Evolutionary conservation across 139 green algal genomes (phyloP).

Genomic region (Monoraphidium neglectum): DNA sequence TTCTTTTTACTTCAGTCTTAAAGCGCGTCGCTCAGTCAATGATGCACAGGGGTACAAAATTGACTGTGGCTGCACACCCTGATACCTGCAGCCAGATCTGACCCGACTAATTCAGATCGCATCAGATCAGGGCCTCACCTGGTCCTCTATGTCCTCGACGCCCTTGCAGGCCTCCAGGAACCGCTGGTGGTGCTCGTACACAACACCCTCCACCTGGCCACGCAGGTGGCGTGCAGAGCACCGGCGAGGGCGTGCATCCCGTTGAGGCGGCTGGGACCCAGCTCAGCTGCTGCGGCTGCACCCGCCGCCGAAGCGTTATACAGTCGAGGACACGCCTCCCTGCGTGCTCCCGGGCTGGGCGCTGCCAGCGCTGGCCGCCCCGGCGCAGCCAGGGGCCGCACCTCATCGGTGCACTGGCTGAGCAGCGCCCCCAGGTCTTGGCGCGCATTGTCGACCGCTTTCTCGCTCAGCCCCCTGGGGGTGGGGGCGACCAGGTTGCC

Average conservation of each 20-base stretch:
- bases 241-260: neutral
- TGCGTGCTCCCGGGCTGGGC: neutral
- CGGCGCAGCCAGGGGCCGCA: neutral
- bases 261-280: neutral
- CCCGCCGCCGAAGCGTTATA: neutral
- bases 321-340: neutral
- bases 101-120: no score
- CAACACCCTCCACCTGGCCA: slow-evolving; percentile 21
- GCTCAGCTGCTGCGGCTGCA: neutral
- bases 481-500: no score
- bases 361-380: neutral
- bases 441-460: slow-evolving; percentile 26
- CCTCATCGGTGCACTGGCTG: slow-evolving; percentile 9
- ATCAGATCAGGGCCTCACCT: neutral
- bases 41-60: no score
- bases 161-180: slow-evolving; percentile 30
- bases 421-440: slow-evolving; percentile 28
- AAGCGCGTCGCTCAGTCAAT: no score
- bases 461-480: slow-evolving; percentile 5
- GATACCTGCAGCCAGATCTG: no score
- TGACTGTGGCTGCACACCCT: no score
- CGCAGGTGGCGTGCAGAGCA: neutral
- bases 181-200: slow-evolving; percentile 15
- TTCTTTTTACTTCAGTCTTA: no score
- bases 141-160: slow-evolving; percentile 17